Evolutionary conservation across 345 rosid genomes (phyloP).

Genomic region (Eucalyptus pauciflora): DNA sequence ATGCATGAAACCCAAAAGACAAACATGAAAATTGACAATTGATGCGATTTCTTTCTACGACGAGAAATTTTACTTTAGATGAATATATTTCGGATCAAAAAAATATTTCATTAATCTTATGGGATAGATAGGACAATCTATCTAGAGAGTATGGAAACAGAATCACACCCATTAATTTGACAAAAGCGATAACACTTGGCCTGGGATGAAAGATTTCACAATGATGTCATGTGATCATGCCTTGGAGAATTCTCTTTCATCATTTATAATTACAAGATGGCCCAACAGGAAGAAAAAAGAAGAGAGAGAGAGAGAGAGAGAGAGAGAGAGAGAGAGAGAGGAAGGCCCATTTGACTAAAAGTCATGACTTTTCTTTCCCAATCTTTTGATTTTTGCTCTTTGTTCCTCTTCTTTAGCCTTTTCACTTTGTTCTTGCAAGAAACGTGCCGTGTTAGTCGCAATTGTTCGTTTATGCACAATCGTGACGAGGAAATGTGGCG

Average conservation of each 20-base stretch:
- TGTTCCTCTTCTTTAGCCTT: not conserved
- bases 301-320: not conserved
- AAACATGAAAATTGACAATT: not conserved
- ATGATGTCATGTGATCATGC: not conserved
- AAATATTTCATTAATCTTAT: not conserved
- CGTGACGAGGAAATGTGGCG: not conserved
- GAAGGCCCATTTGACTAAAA: not conserved
- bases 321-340: not conserved
- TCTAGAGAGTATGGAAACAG: not conserved
- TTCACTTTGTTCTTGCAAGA: not conserved
- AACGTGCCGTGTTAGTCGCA: not conserved
- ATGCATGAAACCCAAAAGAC: not conserved
- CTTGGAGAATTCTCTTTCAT: not conserved
- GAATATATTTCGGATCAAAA: not conserved
- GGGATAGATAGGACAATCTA: not conserved
- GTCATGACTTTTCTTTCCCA: not conserved
- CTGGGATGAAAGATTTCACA: not conserved
- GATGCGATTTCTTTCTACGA: not conserved
- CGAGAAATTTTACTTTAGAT: not conserved
- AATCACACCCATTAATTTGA: not conserved
- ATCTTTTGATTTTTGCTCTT: not conserved
- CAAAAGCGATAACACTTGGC: not conserved
- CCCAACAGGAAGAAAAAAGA: not conserved
- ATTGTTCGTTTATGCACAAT: not conserved
- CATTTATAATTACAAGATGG: not conserved